Percentiles rank a stretch among this genome's conserved stretches.
phyloP scores from a whole-genome alignment of 2,329 filamentous ascomycete genomes.

The Colletotrichum limetticola region DNA sequence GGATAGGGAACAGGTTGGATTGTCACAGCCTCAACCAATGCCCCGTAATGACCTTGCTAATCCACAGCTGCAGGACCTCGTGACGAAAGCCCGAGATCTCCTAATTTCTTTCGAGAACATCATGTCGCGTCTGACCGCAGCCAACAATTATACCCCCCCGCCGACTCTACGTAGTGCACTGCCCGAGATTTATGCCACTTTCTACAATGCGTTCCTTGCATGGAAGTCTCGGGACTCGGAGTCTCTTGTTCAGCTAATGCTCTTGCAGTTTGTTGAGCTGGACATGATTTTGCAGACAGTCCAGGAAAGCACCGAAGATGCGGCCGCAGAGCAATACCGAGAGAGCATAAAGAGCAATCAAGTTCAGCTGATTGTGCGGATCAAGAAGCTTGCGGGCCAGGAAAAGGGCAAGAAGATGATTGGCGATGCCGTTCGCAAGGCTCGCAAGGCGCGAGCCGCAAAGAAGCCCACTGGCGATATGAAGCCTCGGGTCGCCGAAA shows the following conservation, averaged over 20 bases:
- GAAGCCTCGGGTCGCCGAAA: conserved; percentile 73
- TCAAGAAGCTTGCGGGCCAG: conserved; percentile 80
- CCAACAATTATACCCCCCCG: conserved; percentile 75
- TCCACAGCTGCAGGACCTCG: conserved; percentile 75
- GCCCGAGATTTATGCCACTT: conserved; percentile 77
- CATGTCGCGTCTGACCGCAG: conserved; percentile 71
- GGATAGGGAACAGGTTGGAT: conserved; percentile 67
- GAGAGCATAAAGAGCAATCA: conserved; percentile 86
- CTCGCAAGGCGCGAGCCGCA: conserved; percentile 70
- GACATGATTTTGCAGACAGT: conserved; percentile 87
- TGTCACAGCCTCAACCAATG: conserved; percentile 54
- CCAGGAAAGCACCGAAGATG: conserved; percentile 79
- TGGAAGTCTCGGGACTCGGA: conserved; percentile 87
- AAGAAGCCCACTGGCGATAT: conserved; percentile 77
- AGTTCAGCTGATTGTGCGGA: conserved; percentile 80
- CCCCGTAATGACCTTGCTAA: conserved; percentile 66
- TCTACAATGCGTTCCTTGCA: conserved; percentile 81
- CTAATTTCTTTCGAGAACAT: conserved; percentile 83
- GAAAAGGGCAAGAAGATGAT: conserved; percentile 79
- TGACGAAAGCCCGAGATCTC: conserved; percentile 81
- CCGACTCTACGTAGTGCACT: conserved; percentile 71
- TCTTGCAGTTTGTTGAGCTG: conserved; percentile 86
- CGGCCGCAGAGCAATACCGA: conserved; percentile 80
- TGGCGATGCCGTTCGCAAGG: conserved; percentile 78
- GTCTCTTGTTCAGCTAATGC: conserved; percentile 83